Conservation (phyloP, 148 eudicot species). For the Chenopodium quinoa region DNA sequence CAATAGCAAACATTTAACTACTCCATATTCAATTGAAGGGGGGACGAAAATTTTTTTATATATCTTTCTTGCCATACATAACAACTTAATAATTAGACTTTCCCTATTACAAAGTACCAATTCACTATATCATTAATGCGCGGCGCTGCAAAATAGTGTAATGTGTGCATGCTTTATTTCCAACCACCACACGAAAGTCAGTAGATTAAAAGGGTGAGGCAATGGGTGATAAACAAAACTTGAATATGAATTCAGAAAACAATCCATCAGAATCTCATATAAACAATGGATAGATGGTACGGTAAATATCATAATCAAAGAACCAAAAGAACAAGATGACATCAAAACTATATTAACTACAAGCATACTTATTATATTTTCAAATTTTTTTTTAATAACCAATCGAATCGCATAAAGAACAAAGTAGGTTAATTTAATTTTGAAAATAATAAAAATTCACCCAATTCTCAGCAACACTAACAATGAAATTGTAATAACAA, state of each 20-base stretch:
- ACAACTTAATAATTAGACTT: not conserved
- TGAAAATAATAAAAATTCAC: not conserved
- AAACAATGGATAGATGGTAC: not conserved
- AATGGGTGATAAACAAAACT: not conserved
- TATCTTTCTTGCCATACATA: not conserved
- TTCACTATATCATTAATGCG: not conserved
- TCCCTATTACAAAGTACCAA: not conserved
- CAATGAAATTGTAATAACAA: not conserved
- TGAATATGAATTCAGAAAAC: no score
- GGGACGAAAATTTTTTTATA: not conserved
- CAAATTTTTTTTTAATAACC: no score
- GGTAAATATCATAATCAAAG: not conserved
- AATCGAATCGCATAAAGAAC: no score
- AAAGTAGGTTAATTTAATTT: no score
- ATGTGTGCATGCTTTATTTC: not conserved
- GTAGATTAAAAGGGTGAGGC: not conserved
- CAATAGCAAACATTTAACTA: no score
- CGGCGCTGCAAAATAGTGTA: not conserved
- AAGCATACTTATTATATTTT: not conserved
- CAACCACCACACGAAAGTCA: not conserved
- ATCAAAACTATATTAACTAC: not conserved
- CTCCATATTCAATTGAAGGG: not conserved
- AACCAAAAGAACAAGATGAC: not conserved
- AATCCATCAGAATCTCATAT: not conserved
- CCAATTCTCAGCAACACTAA: not conserved